Conservation (phyloP, 78 protist species). For the Anaeramoeba flamelloides region DNA sequence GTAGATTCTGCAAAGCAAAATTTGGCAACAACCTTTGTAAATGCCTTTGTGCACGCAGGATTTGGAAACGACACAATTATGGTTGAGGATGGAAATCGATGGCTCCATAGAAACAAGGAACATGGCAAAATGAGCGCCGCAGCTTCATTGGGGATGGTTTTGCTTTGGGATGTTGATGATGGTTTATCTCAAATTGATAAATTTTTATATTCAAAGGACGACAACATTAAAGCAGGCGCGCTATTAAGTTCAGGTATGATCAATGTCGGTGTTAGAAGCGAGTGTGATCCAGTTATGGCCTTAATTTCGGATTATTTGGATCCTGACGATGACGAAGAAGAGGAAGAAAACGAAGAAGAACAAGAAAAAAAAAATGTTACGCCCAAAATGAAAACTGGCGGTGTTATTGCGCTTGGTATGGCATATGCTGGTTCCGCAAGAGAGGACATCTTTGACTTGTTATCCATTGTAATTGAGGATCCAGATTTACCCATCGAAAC, state of each 20-base stretch:
- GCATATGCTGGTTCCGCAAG: slow-evolving; percentile 29
- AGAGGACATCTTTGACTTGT: slow-evolving; percentile 18
- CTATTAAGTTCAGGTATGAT: slow-evolving; percentile 74
- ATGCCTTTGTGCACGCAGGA: slow-evolving; percentile 84
- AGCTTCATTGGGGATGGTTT: slow-evolving; percentile 81
- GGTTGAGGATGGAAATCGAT: slow-evolving; percentile 45
- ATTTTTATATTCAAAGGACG: slow-evolving; percentile 45
- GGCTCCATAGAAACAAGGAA: slow-evolving; percentile 80
- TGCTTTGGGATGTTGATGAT: slow-evolving; percentile 82
- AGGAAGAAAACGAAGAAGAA: too few species aligned
- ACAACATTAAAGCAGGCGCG: slow-evolving; percentile 79
- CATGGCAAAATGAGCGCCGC: slow-evolving; percentile 61
- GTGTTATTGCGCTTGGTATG: too few species aligned
- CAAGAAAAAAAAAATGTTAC: too few species aligned
- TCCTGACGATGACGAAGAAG: too few species aligned
- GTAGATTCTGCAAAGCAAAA: slow-evolving; percentile 62
- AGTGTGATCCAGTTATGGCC: slow-evolving; percentile 74
- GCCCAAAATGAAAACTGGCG: too few species aligned
- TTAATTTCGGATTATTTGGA: slow-evolving; percentile 36
- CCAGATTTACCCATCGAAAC: slow-evolving; percentile 44
- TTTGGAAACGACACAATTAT: slow-evolving; percentile 76
- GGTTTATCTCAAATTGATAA: slow-evolving; percentile 62
- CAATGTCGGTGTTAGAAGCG: slow-evolving; percentile 46
- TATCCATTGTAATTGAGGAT: slow-evolving; percentile 33
- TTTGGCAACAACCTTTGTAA: slow-evolving; percentile 80